Evolutionary conservation across 1,284 basidiomycete species (phyloP).

Genomic region (Rhodotorula sp.): DNA sequence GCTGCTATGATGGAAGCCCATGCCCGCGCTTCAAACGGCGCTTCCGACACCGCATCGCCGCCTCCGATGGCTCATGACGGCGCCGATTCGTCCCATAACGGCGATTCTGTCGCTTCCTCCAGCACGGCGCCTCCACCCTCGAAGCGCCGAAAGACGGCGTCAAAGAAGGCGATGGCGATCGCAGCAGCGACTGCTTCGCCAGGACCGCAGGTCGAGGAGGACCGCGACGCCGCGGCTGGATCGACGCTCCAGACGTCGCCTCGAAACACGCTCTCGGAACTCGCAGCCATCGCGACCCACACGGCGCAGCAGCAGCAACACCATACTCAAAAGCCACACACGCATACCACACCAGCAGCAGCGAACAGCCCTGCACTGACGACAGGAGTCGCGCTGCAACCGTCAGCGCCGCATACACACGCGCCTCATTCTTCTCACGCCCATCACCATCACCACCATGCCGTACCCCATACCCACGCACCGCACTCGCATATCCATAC

Average conservation of each 20-base stretch:
- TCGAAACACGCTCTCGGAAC: slow-evolving; percentile 31
- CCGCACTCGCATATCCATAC: neutral
- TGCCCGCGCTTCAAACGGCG: slow-evolving; percentile 2
- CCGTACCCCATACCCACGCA: slow-evolving; percentile 2
- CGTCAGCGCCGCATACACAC: neutral
- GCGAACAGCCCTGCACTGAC: neutral
- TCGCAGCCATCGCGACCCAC: slow-evolving; percentile 35
- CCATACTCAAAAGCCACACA: neutral
- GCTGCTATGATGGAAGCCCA: slow-evolving; percentile 32
- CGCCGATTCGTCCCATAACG: slow-evolving; percentile 8
- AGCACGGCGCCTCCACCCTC: slow-evolving; percentile 16
- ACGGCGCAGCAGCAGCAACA: slow-evolving; percentile 5
- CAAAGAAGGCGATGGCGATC: slow-evolving; percentile 16
- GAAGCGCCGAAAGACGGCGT: slow-evolving; percentile 24
- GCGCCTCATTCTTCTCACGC: slow-evolving; percentile 4
- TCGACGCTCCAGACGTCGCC: slow-evolving; percentile 15
- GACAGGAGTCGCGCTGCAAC: neutral
- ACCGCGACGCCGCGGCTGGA: neutral
- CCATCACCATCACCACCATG: slow-evolving; percentile 18
- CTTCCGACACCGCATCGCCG: slow-evolving; percentile 1
- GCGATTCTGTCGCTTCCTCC: neutral
- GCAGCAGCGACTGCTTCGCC: slow-evolving; percentile 23
- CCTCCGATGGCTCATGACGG: slow-evolving; percentile 6
- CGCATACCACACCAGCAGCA: neutral
- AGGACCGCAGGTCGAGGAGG: neutral